A percentile compares a stretch with the other conserved stretches of the same genome.
phyloP scores from a whole-genome alignment of 2,329 filamentous ascomycete genomes.

The Diaporthe sp. region DNA sequence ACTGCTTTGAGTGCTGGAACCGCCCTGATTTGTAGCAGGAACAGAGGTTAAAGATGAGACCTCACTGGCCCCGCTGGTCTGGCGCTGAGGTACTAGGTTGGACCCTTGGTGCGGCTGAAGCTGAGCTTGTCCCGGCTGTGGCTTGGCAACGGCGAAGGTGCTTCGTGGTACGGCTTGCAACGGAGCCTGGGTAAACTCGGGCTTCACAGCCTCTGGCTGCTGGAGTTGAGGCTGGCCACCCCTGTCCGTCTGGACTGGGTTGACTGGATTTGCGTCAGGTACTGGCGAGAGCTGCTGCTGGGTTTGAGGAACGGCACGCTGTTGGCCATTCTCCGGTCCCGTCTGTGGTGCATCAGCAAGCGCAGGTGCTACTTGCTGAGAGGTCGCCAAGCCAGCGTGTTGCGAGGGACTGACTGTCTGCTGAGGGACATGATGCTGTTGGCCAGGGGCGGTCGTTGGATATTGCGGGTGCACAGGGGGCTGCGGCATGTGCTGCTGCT shows the following conservation, averaged over 20 bases:
- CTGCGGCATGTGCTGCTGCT: slow-evolving; percentile 25
- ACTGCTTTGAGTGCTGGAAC: slow-evolving; percentile 17
- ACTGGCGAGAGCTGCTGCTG: slow-evolving; percentile 24
- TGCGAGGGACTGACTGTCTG: slow-evolving; percentile 19
- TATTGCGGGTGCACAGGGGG: not conserved
- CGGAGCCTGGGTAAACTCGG: not conserved
- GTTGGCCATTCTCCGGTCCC: not conserved
- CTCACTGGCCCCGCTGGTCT: slow-evolving; percentile 42
- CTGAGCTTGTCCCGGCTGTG: slow-evolving; percentile 24
- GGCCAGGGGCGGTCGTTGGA: not conserved
- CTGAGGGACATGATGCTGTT: slow-evolving; percentile 1
- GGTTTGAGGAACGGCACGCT: not conserved
- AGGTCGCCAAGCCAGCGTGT: not conserved
- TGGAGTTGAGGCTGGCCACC: slow-evolving; percentile 16
- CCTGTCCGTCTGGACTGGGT: slow-evolving; percentile 12
- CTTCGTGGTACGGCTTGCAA: slow-evolving; percentile 12
- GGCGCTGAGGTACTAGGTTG: slow-evolving; percentile 39
- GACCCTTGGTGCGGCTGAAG: slow-evolving; percentile 28
- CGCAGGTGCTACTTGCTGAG: slow-evolving; percentile 19
- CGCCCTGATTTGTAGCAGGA: slow-evolving; percentile 27
- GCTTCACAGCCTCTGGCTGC: slow-evolving; percentile 22
- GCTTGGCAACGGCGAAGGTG: slow-evolving; percentile 11
- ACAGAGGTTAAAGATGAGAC: slow-evolving; percentile 39
- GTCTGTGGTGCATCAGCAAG: slow-evolving; percentile 6
- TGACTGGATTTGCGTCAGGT: slow-evolving; percentile 3